These are phyloP conservation scores for Apiotrichum gamsii DNA, from an alignment of 1,284 basidiomycete genomes.

Conservation along the genomic window DNA sequence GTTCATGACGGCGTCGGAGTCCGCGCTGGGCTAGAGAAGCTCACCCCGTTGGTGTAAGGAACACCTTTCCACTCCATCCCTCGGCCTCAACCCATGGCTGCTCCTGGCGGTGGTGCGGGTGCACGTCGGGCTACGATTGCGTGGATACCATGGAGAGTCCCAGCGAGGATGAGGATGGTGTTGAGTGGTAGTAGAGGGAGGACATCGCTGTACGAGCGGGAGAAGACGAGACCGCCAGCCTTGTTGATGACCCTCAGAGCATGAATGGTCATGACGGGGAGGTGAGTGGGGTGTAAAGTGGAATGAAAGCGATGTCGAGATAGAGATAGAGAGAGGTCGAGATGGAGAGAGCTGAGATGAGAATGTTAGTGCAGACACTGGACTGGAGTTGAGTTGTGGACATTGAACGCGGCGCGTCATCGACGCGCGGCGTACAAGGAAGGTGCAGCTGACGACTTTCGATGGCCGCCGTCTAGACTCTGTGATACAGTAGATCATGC, in stretches of 20 bases:
- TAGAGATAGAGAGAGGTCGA: too few species aligned
- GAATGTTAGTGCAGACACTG: too few species aligned
- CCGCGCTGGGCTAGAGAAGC: too few species aligned
- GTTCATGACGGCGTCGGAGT: constrained; percentile 90
- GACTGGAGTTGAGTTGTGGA: too few species aligned
- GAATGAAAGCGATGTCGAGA: too few species aligned
- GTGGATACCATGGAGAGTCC: constrained; percentile 95
- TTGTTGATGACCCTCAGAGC: constrained; percentile 83
- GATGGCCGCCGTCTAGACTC: too few species aligned
- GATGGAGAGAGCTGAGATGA: too few species aligned
- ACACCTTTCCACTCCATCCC: constrained; percentile 50
- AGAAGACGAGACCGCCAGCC: constrained; percentile 93
- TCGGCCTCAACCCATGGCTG: constrained; percentile 87
- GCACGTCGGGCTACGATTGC: constrained; percentile 91
- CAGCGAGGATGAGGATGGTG: constrained; percentile 93
- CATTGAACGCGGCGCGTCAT: too few species aligned
- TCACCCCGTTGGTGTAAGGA: constrained; percentile 92
- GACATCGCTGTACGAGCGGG: constrained; percentile 77
- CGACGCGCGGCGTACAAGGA: neutral
- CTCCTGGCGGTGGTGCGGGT: constrained; percentile 71
- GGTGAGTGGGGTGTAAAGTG: too few species aligned
- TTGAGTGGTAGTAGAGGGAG: constrained; percentile 85
- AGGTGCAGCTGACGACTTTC: neutral
- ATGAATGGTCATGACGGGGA: constrained; percentile 42
- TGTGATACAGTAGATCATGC: too few species aligned